Evolutionary conservation across 2,329 filamentous ascomycete species (phyloP).

Genomic region (Sporothrix curviconia): DNA sequence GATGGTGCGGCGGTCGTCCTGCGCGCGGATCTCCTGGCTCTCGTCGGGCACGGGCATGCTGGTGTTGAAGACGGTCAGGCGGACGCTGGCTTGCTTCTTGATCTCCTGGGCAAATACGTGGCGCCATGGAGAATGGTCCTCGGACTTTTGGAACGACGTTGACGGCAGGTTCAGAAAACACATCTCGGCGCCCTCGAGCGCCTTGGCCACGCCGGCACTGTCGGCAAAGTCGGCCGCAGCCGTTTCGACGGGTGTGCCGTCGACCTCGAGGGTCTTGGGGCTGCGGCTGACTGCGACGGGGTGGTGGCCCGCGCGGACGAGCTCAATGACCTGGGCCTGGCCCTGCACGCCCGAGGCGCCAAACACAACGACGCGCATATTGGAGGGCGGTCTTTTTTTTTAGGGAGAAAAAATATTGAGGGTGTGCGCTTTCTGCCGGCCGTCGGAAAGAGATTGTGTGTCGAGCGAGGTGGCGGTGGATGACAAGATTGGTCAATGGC

Average conservation of each 20-base stretch:
- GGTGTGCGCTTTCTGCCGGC: too few species aligned
- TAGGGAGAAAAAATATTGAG: too few species aligned
- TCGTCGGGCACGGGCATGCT: constrained; percentile 25
- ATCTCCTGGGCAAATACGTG: constrained; percentile 51
- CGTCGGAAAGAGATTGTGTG: too few species aligned
- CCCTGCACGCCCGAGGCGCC: constrained; percentile 26
- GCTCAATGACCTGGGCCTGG: constrained; percentile 22
- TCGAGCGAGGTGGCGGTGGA: too few species aligned
- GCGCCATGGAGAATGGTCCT: constrained; percentile 48
- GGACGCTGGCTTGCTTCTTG: constrained; percentile 44
- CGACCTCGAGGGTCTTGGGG: constrained; percentile 19
- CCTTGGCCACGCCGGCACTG: constrained; percentile 13
- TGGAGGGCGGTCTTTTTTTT: too few species aligned
- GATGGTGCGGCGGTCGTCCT: constrained; percentile 29
- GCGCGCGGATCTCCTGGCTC: constrained; percentile 21
- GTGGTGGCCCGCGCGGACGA: constrained; percentile 21
- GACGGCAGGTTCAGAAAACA: constrained; percentile 25
- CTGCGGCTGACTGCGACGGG: constrained; percentile 24
- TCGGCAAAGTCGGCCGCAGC: constrained; percentile 20
- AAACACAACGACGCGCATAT: constrained; percentile 26
- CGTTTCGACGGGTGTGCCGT: constrained; percentile 20
- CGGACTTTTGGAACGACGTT: constrained; percentile 24
- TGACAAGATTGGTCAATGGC: too few species aligned
- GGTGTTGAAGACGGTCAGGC: constrained; percentile 23
- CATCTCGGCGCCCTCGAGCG: constrained; percentile 18